phyloP scores from a whole-genome alignment of 805 yeast species.

The Candida coleopterorum region DNA sequence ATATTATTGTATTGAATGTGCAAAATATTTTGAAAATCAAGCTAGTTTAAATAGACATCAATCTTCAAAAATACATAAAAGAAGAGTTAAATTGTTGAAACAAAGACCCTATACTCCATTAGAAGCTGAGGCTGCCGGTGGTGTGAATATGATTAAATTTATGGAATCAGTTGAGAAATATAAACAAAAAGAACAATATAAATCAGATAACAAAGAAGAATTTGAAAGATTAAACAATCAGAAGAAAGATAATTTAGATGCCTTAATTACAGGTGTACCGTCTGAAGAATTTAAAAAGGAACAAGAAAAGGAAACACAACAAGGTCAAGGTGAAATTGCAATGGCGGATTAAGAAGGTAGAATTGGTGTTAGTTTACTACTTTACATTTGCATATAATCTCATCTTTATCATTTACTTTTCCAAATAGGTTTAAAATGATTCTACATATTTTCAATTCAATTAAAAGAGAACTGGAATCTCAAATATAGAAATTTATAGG shows the following conservation, averaged over 20 bases:
- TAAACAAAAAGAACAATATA: slow-evolving; percentile 39
- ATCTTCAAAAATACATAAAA: slow-evolving; percentile 75
- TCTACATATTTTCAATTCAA: slow-evolving; percentile 1
- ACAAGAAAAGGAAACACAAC: slow-evolving; percentile 7
- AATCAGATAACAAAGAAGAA: slow-evolving; percentile 42
- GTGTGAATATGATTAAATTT: slow-evolving; percentile 66
- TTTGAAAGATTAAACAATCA: slow-evolving; percentile 29
- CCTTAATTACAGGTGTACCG: slow-evolving; percentile 27
- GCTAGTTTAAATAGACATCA: slow-evolving; percentile 67
- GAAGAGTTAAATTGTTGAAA: slow-evolving; percentile 73
- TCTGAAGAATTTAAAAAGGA: slow-evolving; percentile 16
- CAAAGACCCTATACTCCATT: slow-evolving; percentile 80
- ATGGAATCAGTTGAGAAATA: slow-evolving; percentile 58
- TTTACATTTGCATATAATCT: too few relatives aligned
- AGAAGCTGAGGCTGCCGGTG: slow-evolving; percentile 90
- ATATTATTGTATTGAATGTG: slow-evolving; percentile 90
- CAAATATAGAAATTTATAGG: background rate
- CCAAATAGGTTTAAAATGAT: too few relatives aligned
- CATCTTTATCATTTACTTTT: too few relatives aligned
- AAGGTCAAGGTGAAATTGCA: slow-evolving; percentile 12
- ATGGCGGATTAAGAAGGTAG: slow-evolving; percentile 17
- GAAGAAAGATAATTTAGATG: slow-evolving; percentile 36
- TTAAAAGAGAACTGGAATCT: background rate
- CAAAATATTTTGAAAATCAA: slow-evolving; percentile 82
- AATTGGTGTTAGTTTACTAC: too few relatives aligned